These are phyloP conservation scores for Bonia amplexicaulis DNA, from an alignment of 176 grass and related monocot genomes.

Conservation along the genomic window DNA sequence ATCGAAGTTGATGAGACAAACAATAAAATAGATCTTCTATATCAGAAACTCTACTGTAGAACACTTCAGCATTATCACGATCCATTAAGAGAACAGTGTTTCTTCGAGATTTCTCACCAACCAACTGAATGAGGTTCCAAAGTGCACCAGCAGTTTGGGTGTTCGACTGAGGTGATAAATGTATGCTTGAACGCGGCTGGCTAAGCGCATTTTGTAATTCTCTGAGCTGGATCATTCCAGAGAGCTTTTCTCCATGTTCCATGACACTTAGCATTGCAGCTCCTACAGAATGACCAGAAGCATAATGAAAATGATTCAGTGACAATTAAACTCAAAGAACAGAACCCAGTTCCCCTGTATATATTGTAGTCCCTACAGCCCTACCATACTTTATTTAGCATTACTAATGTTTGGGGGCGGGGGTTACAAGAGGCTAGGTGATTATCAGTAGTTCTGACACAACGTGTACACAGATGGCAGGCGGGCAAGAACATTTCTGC, in stretches of 20 bases:
- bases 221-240: slow-evolving; percentile 81
- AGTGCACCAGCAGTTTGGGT: slow-evolving; percentile 52
- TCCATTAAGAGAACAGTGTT: slow-evolving; percentile 95
- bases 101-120: slow-evolving; percentile 93
- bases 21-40: slow-evolving; percentile 90
- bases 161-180: slow-evolving; percentile 49
- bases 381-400: neutral
- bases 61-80: slow-evolving; percentile 97
- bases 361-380: neutral
- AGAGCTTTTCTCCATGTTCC: slow-evolving; percentile 98
- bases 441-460: neutral
- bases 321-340: neutral
- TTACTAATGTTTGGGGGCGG: neutral
- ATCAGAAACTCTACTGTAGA: slow-evolving; percentile 92
- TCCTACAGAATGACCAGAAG: slow-evolving; percentile 41
- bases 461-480: slow-evolving; percentile 4
- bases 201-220: slow-evolving; percentile 78
- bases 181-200: slow-evolving; percentile 41
- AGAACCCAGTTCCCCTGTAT: neutral
- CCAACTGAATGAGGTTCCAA: slow-evolving; percentile 91
- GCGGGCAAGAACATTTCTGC: neutral
- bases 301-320: neutral
- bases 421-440: neutral
- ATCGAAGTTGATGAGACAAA: slow-evolving; percentile 69
- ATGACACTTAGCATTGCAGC: slow-evolving; percentile 81